Evolutionary conservation across 2,329 filamentous ascomycete genomes (phyloP).

Genomic region (Fusarium succisae): DNA sequence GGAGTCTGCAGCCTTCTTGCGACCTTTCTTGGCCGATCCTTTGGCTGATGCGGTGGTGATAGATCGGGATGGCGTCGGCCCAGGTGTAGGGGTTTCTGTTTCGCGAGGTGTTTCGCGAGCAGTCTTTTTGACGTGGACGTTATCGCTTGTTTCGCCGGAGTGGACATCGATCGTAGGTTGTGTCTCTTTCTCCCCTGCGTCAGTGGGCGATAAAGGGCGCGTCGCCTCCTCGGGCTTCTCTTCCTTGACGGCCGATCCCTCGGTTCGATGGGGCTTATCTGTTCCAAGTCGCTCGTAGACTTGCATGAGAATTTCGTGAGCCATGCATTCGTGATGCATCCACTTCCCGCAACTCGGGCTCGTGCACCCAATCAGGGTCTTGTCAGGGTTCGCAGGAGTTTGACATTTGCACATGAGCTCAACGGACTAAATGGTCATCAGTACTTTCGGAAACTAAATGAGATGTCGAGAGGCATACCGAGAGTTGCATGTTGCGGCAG

Average conservation of each 20-base stretch:
- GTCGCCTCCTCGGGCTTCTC: slow-evolving; percentile 47
- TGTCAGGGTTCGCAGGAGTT: slow-evolving; percentile 70
- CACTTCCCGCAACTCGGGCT: slow-evolving; percentile 65
- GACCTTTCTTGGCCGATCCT: slow-evolving; percentile 47
- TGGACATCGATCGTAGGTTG: slow-evolving; percentile 64
- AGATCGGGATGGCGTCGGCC: slow-evolving; percentile 40
- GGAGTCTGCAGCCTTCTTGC: slow-evolving; percentile 49
- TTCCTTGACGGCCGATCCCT: slow-evolving; percentile 52
- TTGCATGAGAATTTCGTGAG: slow-evolving; percentile 61
- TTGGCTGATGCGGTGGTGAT: slow-evolving; percentile 38
- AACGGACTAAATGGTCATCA: slow-evolving; percentile 56
- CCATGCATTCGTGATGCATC: slow-evolving; percentile 72
- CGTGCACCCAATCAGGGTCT: slow-evolving; percentile 66
- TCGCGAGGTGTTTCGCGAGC: slow-evolving; percentile 44
- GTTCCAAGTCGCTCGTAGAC: slow-evolving; percentile 61
- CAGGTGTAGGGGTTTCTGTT: slow-evolving; percentile 46
- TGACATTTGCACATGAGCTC: slow-evolving; percentile 67
- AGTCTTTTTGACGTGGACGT: slow-evolving; percentile 50
- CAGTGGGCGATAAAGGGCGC: slow-evolving; percentile 62
- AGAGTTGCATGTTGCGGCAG: slow-evolving; percentile 64
- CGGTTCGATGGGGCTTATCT: slow-evolving; percentile 58
- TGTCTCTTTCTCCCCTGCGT: slow-evolving; percentile 59
- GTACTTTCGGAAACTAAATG: background rate
- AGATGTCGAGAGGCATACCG: slow-evolving; percentile 55
- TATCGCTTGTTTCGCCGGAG: slow-evolving; percentile 54